Conservation (phyloP, 2,329 filamentous ascomycete genomes). For the Penicillium psychrosexuale region DNA sequence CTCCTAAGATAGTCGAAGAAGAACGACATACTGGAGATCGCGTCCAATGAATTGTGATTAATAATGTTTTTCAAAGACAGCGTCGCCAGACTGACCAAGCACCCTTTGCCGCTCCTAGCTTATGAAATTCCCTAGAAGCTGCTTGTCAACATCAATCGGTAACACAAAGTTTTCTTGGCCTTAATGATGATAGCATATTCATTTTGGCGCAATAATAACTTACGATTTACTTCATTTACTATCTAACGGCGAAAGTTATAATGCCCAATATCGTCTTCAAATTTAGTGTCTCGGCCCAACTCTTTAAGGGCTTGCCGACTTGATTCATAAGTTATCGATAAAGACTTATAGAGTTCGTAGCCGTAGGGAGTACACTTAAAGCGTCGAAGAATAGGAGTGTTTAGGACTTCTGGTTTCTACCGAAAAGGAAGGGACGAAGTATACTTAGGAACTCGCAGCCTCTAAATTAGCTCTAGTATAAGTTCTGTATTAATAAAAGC, state of each 20-base stretch:
- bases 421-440: conserved; percentile 19
- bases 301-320: conserved; percentile 24
- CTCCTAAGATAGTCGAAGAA: too few species aligned
- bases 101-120: too few species aligned
- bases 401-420: conserved; percentile 24
- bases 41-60: too few species aligned
- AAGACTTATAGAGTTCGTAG: conserved; percentile 22
- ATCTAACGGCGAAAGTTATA: conserved; percentile 29
- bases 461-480: conserved; percentile 26
- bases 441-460: conserved; percentile 20
- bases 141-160: too few species aligned
- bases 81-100: too few species aligned
- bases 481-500: conserved; percentile 25
- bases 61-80: too few species aligned
- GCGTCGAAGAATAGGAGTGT: conserved; percentile 24
- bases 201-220: too few species aligned
- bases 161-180: too few species aligned
- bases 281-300: conserved; percentile 23
- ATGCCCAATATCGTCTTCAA: conserved; percentile 28
- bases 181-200: too few species aligned
- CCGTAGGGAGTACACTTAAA: conserved; percentile 23
- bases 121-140: too few species aligned
- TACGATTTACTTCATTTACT: too few species aligned
- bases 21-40: too few species aligned
- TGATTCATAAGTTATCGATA: conserved; percentile 29